These are phyloP conservation scores for Thuidium tamariscinum DNA, from an alignment of 225 moss, liverwort and hornwort species.

Conservation along the genomic window DNA sequence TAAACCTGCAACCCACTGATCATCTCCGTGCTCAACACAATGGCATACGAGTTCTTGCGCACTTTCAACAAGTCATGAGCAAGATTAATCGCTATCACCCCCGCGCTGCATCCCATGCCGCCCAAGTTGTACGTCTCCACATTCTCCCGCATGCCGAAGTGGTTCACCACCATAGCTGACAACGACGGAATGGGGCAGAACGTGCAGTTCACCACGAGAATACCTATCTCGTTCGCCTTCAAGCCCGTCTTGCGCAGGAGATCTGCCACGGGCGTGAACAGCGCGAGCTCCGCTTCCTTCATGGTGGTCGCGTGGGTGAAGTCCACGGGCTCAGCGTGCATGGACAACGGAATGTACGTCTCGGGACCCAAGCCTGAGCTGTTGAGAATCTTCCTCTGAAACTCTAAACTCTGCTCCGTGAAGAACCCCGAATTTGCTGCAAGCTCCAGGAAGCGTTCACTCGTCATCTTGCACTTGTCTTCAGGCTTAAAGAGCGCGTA, in stretches of 20 bases:
- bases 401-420: slow-evolving; percentile 8
- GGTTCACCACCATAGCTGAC: slow-evolving; percentile 27
- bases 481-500: slow-evolving; percentile 13
- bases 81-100: slow-evolving; percentile 14
- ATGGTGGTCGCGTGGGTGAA: background rate
- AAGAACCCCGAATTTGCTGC: background rate
- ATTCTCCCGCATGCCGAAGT: slow-evolving; percentile 19
- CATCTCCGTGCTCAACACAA: slow-evolving; percentile 26
- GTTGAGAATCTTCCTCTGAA: slow-evolving; percentile 14
- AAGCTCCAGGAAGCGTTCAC: slow-evolving; percentile 1
- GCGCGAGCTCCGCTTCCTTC: slow-evolving; percentile 8
- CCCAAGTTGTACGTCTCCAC: slow-evolving; percentile 28
- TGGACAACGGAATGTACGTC: slow-evolving; percentile 22
- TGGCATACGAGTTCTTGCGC: slow-evolving; percentile 14
- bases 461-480: slow-evolving; percentile 19
- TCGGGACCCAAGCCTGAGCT: slow-evolving; percentile 25
- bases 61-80: slow-evolving; percentile 27
- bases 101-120: slow-evolving; percentile 44
- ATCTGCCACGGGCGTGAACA: slow-evolving; percentile 9
- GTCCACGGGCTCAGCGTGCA: slow-evolving; percentile 12
- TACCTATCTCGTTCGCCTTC: background rate
- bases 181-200: slow-evolving; percentile 33
- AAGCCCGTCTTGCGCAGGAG: slow-evolving; percentile 9
- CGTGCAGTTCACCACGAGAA: slow-evolving; percentile 27
- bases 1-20: slow-evolving; percentile 24